phyloP scores from a whole-genome alignment of 495 filamentous ascomycete genomes.

The Amphirosellinia nigrospora region DNA sequence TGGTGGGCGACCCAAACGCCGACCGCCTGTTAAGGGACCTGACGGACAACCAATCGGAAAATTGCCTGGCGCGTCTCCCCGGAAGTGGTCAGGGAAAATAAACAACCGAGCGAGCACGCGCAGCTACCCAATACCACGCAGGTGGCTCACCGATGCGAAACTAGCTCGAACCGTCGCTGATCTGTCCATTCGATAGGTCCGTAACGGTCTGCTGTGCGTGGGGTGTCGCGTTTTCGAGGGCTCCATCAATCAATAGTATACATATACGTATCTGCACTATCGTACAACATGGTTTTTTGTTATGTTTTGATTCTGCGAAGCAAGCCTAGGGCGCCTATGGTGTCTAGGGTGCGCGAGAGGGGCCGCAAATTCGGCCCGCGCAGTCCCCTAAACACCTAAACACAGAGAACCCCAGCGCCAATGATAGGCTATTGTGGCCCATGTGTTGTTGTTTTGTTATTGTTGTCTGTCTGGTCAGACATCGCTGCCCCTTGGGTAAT shows the following conservation, averaged over 20 bases:
- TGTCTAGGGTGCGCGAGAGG: constrained; percentile 24
- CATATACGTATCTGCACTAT: neutral
- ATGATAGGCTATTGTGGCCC: constrained; percentile 1
- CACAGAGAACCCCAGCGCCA: constrained; percentile 6
- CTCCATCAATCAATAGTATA: constrained; percentile 3
- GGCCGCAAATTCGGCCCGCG: constrained; percentile 18
- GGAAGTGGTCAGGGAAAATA: constrained; percentile 29
- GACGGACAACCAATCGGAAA: constrained; percentile 37
- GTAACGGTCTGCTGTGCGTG: constrained; percentile 8
- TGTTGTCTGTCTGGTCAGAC: constrained; percentile 21
- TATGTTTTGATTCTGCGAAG: constrained; percentile 19
- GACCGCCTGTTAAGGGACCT: constrained; percentile 29
- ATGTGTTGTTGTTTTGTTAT: constrained; percentile 27
- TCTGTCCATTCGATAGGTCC: neutral
- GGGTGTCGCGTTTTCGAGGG: constrained; percentile 21
- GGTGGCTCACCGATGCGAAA: constrained; percentile 20
- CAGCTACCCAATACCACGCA: constrained; percentile 15
- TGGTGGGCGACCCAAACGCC: constrained; percentile 33
- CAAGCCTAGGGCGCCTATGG: neutral
- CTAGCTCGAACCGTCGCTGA: neutral
- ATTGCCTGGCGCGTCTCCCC: constrained; percentile 34
- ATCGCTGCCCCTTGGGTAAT: constrained; percentile 16
- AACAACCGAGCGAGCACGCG: constrained; percentile 37
- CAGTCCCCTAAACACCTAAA: constrained; percentile 7
- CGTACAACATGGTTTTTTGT: neutral